Evolutionary conservation across 768 basidiomycete species (phyloP).

Genomic region (Filobasidium wieringae): DNA sequence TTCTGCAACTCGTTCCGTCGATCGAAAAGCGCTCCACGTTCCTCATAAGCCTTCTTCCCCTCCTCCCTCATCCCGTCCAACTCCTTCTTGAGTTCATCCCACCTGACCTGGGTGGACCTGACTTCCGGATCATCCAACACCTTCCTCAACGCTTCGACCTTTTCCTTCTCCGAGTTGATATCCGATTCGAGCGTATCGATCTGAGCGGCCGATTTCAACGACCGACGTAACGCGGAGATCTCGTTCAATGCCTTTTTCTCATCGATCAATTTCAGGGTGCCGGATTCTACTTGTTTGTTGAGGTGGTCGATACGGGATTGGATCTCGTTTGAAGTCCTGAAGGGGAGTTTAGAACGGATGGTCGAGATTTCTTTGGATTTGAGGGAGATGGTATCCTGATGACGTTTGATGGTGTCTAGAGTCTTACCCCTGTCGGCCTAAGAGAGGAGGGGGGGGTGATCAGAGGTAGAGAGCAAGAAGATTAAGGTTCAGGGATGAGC

Average conservation of each 20-base stretch:
- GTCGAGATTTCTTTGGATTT: constrained; percentile 85
- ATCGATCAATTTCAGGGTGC: constrained; percentile 78
- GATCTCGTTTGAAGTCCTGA: constrained; percentile 71
- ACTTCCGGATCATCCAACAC: constrained; percentile 83
- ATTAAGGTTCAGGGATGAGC: no score
- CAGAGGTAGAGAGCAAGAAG: no score
- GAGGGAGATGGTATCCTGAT: constrained; percentile 67
- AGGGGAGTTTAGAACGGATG: constrained; percentile 62
- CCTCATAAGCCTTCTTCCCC: constrained; percentile 69
- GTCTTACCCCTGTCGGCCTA: constrained; percentile 45
- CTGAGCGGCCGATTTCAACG: constrained; percentile 61
- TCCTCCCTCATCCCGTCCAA: constrained; percentile 76
- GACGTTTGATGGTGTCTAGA: constrained; percentile 61
- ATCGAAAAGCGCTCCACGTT: constrained; percentile 68
- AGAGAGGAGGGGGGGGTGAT: no score
- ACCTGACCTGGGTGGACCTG: constrained; percentile 67
- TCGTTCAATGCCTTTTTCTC: constrained; percentile 93
- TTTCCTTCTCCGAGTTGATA: constrained; percentile 64
- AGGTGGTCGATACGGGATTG: constrained; percentile 74
- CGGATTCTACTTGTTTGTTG: constrained; percentile 84
- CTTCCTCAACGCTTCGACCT: constrained; percentile 65
- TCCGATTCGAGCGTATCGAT: constrained; percentile 67
- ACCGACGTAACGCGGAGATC: constrained; percentile 61
- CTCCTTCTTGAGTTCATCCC: constrained; percentile 68
- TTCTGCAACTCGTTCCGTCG: constrained; percentile 66